phyloP scores from a whole-genome alignment of 306 rosid species.

The Acmispon strigosus region DNA sequence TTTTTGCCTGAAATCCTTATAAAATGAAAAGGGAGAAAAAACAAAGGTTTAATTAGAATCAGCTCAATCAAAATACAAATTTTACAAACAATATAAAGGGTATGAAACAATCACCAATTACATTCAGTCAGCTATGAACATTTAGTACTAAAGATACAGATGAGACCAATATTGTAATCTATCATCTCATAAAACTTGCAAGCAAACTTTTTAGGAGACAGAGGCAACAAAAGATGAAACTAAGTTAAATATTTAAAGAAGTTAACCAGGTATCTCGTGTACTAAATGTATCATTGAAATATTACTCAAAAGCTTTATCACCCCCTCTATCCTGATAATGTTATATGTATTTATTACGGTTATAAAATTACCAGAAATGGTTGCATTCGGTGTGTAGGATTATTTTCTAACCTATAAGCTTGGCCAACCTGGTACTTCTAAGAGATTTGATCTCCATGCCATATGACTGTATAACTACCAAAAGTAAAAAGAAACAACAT shows the following conservation, averaged over 20 bases:
- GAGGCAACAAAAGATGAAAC: background rate
- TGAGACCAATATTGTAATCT: background rate
- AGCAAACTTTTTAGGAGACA: background rate
- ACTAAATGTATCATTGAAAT: background rate
- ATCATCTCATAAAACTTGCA: conserved; percentile 5
- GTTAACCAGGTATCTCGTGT: background rate
- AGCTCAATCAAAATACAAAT: conserved; percentile 15
- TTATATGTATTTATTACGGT: background rate
- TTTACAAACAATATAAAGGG: conserved; percentile 3
- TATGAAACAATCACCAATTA: conserved; percentile 6
- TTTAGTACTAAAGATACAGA: background rate
- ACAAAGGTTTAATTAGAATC: background rate
- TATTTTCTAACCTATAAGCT: conserved; percentile 7
- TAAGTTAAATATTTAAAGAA: background rate
- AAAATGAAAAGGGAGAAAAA: background rate
- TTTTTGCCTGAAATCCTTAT: conserved; percentile 42
- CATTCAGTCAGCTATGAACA: conserved; percentile 3
- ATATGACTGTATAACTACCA: background rate
- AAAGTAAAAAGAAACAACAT: background rate
- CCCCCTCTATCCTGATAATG: background rate
- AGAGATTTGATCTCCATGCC: conserved; percentile 1
- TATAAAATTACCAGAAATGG: background rate
- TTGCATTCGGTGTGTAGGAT: background rate
- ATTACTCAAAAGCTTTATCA: background rate
- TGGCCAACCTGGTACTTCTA: background rate